These are phyloP conservation scores for Priceomyces haplophilus DNA, from an alignment of 805 yeast species.

Conservation along the genomic window DNA sequence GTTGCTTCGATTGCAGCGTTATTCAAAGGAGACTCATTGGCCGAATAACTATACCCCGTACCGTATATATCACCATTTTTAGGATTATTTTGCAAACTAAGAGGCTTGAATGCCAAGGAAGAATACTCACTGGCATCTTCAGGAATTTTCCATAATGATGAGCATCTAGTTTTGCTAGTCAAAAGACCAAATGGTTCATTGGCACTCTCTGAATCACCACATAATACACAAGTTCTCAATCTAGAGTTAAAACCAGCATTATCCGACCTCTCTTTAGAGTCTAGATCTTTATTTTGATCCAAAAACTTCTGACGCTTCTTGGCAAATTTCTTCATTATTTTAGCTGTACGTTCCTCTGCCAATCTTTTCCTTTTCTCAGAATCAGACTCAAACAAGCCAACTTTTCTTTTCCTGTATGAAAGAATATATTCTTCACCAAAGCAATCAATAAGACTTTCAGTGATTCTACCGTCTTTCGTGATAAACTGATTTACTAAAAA, in stretches of 20 bases:
- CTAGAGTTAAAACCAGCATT: conserved; percentile 10
- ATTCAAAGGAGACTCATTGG: conserved; percentile 8
- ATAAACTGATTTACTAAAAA: conserved; percentile 51
- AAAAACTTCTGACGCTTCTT: conserved; percentile 48
- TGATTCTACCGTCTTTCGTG: conserved; percentile 45
- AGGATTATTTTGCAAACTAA: conserved; percentile 20
- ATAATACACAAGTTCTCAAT: conserved; percentile 50
- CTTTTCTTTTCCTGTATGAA: conserved; percentile 46
- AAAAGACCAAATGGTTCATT: conserved; percentile 59
- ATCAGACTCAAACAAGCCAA: conserved; percentile 46
- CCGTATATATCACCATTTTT: conserved; percentile 16
- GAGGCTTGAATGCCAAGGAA: conserved; percentile 19
- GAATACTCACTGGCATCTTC: conserved; percentile 12
- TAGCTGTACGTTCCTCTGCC: conserved; percentile 63
- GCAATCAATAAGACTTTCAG: conserved; percentile 50
- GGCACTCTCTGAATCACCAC: conserved; percentile 50
- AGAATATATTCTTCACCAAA: conserved; percentile 57
- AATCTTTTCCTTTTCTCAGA: conserved; percentile 51
- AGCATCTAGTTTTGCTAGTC: conserved; percentile 43
- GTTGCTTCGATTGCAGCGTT: conserved; percentile 16
- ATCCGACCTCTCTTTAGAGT: conserved; percentile 8
- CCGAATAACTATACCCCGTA: conserved; percentile 21
- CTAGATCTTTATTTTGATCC: conserved; percentile 29
- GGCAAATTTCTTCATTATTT: conserved; percentile 58
- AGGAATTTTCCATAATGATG: conserved; percentile 50